Conservation (phyloP, 257 asterid species). For the Dorcoceras hygrometricum region DNA sequence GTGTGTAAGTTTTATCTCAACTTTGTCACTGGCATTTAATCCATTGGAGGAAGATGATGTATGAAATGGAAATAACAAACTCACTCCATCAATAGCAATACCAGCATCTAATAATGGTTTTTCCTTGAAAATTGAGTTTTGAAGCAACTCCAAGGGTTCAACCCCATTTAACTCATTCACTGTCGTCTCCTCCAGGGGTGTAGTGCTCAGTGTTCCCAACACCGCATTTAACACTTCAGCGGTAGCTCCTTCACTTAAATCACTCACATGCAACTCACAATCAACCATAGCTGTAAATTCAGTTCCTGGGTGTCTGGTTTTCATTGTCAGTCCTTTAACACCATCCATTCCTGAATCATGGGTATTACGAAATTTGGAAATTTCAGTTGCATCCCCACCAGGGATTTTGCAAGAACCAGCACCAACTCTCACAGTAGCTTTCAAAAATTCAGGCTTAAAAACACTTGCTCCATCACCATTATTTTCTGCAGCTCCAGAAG, state of each 20-base stretch:
- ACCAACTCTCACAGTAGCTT: conserved; percentile 21
- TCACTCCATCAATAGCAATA: conserved; percentile 27
- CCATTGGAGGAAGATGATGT: conserved; percentile 8
- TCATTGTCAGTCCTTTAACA: conserved; percentile 20
- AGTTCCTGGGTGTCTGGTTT: conserved; percentile 15
- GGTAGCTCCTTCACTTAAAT: conserved; percentile 24
- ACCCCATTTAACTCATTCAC: conserved; percentile 31
- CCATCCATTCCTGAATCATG: background rate
- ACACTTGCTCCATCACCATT: conserved; percentile 25
- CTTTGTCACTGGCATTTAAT: conserved; percentile 3
- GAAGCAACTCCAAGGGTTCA: conserved; percentile 28
- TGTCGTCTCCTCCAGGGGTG: background rate
- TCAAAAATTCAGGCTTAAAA: conserved; percentile 1
- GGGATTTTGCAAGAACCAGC: conserved; percentile 19
- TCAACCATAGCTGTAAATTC: background rate
- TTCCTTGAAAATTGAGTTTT: conserved; percentile 19
- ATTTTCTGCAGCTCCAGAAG: conserved; percentile 23
- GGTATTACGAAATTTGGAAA: conserved; percentile 1
- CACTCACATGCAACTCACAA: conserved; percentile 28
- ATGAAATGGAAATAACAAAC: conserved; percentile 12
- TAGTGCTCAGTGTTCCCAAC: conserved; percentile 31
- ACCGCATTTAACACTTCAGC: conserved; percentile 36
- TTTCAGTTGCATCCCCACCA: conserved; percentile 17
- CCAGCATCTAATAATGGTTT: conserved; percentile 18
- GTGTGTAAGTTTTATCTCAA: conserved; percentile 23